phyloP scores from a whole-genome alignment of 2,329 filamentous ascomycete species.

The Alternaria triticina region DNA sequence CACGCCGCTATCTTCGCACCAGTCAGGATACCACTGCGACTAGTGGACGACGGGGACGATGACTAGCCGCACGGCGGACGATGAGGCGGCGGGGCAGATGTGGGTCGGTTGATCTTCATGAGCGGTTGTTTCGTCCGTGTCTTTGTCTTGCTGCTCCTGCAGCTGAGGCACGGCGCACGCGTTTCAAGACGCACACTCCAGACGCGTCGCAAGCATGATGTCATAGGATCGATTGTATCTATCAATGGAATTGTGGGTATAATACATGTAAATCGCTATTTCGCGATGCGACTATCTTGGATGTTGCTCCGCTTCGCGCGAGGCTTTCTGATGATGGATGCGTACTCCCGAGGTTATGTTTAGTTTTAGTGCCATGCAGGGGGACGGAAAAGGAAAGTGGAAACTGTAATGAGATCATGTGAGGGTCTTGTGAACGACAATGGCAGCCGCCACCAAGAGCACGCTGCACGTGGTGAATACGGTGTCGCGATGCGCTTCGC shows the following conservation, averaged over 20 bases:
- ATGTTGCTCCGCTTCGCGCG: neutral
- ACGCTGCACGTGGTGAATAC: conserved; percentile 41
- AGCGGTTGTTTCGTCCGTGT: conserved; percentile 8
- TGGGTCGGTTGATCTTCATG: neutral
- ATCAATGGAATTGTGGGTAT: neutral
- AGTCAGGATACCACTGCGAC: neutral
- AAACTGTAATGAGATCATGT: conserved; percentile 9
- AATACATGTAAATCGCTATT: conserved; percentile 1
- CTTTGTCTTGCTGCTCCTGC: neutral
- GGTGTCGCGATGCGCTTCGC: conserved; percentile 38
- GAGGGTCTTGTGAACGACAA: conserved; percentile 35
- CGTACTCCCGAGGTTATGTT: neutral
- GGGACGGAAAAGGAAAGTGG: neutral
- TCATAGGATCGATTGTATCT: conserved; percentile 5
- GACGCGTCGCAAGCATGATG: conserved; percentile 5
- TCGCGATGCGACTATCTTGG: conserved; percentile 1
- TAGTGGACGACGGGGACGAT: neutral
- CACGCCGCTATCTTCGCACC: conserved; percentile 5
- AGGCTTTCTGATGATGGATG: neutral
- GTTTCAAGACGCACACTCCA: neutral
- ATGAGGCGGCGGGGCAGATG: neutral
- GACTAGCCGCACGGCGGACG: conserved; percentile 3
- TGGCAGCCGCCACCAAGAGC: conserved; percentile 33
- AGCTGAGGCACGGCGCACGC: neutral
- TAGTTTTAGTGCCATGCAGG: neutral